A percentile compares a stretch with the other conserved stretches of the same genome.
phyloP scores from a whole-genome alignment of 148 eudicot species.

The Bassia scoparia region DNA sequence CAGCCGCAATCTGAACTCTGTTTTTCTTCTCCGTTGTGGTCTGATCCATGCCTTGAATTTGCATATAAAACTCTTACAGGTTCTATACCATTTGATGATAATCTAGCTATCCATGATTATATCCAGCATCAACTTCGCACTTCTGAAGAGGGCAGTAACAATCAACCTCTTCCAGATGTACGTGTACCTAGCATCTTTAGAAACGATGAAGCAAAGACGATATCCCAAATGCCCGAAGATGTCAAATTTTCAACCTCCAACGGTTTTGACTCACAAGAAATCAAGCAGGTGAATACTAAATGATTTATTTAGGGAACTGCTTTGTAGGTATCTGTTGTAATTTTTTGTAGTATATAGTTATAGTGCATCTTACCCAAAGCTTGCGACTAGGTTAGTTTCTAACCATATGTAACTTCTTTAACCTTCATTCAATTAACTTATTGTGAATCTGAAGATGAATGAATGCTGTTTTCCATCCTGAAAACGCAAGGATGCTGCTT shows the following conservation, averaged over 20 bases:
- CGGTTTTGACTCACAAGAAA: conserved; percentile 25
- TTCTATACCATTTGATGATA: conserved; percentile 59
- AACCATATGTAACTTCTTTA: conserved; percentile 28
- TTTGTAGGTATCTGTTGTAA: conserved; percentile 15
- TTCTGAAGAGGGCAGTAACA: conserved; percentile 20
- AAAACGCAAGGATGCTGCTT: background rate
- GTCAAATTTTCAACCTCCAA: conserved; percentile 23
- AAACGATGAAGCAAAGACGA: conserved; percentile 21
- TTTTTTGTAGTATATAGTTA: conserved; percentile 18
- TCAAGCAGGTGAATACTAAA: conserved; percentile 19
- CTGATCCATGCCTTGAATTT: conserved; percentile 81
- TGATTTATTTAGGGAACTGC: background rate
- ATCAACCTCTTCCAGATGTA: conserved; percentile 20
- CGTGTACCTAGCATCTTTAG: conserved; percentile 21
- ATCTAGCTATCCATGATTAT: conserved; percentile 40
- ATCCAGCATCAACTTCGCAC: conserved; percentile 41
- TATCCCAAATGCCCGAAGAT: conserved; percentile 26
- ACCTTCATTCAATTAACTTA: background rate
- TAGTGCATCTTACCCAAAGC: conserved; percentile 7
- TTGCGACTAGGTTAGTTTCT: conserved; percentile 21
- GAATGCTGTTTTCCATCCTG: background rate
- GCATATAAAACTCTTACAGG: conserved; percentile 84
- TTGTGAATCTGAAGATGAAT: conserved; percentile 2
- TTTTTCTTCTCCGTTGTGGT: conserved; percentile 48
- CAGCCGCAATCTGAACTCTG: conserved; percentile 27